Base-by-base conservation (phyloP, 352 stramenopile species). In the Globisporangium sylvaticum region DNA sequence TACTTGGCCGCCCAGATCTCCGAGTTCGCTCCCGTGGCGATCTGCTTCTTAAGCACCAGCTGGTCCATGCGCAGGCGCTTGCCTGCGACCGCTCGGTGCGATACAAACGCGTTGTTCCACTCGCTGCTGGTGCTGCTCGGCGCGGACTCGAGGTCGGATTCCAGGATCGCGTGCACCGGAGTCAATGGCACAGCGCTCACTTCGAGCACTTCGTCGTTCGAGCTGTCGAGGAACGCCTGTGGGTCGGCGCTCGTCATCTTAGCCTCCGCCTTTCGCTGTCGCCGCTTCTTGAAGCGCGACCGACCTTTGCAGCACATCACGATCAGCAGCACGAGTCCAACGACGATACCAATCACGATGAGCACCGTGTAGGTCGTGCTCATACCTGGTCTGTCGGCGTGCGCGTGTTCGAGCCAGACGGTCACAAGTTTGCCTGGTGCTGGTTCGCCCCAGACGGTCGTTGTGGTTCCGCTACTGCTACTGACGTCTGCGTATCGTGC, bases 21-120 rank as follows among this genome's bases (percentile, higher is more conserved):
- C 1, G 57, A 27, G 37, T 75, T 77, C 4, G 73, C 78, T 1
- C 81, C 76, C 20, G 71, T 63, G 0, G 78, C 73, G 1, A 92
- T 64, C 1, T 81, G 25, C 54, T 77, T 77, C 29, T 70, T 69
- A 31, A 90, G 81, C 6, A 22, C 66, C 31, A 90, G 67, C 18
- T 80, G 62, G 0, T 61, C 57, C 37, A 66, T 39, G 24, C 68
- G 44, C 56, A 65, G 25, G 48, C 64, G 56, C 15, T 44, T 57
- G 2, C 56, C 32, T 1, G 29, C 58, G 18, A 74, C 63, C 8
- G 71, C 63, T 0, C 70, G 63, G 44, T 77, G 84, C 0, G 78
- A 74, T 0, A 78, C 71, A 18, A 77, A 68, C 18, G 25, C 62
- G 34, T 58, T 62, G 34, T 54, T 62, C 62, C 62, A 68, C 18